Evolutionary conservation across 2,329 filamentous ascomycete genomes (phyloP), one percentile per base, ranked within the genome.

Genomic region (Coleophoma eucalyptorum): DNA sequence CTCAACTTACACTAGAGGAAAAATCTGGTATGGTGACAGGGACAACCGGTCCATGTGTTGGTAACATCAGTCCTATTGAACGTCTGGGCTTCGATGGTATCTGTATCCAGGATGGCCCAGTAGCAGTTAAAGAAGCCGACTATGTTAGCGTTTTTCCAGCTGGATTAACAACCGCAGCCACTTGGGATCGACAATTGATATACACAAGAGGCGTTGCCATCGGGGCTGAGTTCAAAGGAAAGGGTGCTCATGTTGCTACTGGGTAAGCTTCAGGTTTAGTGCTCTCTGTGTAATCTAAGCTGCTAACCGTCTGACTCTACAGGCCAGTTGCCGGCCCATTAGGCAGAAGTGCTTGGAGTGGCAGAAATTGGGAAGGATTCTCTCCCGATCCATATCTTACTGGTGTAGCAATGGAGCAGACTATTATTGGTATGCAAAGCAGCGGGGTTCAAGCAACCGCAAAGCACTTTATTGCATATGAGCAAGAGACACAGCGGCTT

Each of bases 81-180:
- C 79, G 89, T 6, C 76, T 82, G 56, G 75, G 76, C 53, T 92
- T 90, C 61, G 88, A 88, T 0, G 78, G 80, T 45, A 72, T 91
- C 37, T 92, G 87, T 66, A 72, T 93, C 21, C 87, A 92, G 62
- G 89, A 94, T 59, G 87, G 87, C 0, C 89, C 89, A 0, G 71
- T 90, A 3, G 89, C 89, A 1, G 71, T 93, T 20, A 80, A 89
- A 11, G 90, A 81, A 62, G 81, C 78, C 33, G 80, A 84, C 48
- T 80, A 84, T 59, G 79, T 80, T 50, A 90, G 85, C 16, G 86
- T 87, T 0, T 93, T 90, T 63, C 86, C 89, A 0, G 87, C 89
- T 1, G 88, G 86, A 1, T 80, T 93, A 48, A 89, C 88, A 3
- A 84, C 86, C 0, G 89, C 86, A 0, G 80, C 88, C 1, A 92